Conservation (phyloP, 2,329 filamentous ascomycete genomes). For the Huntiella bhutanensis region DNA sequence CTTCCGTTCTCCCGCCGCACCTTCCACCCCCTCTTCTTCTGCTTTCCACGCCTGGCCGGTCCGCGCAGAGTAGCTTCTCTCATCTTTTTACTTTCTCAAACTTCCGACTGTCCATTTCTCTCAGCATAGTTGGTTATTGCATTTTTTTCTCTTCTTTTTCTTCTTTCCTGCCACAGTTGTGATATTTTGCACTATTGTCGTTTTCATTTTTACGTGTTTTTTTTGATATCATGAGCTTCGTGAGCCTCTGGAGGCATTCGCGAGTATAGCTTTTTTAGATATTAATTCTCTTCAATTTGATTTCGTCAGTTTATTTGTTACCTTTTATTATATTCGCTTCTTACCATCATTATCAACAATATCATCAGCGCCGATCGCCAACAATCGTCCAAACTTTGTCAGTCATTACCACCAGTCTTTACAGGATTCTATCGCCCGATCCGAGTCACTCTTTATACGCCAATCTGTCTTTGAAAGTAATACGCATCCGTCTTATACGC, state of each 20-base stretch:
- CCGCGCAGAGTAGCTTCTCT: not conserved
- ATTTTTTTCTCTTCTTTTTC: constrained; percentile 9
- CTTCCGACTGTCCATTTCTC: not conserved
- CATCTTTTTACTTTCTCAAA: not conserved
- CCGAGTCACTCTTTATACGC: not conserved
- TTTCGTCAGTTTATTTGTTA: not conserved
- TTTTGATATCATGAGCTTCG: not conserved
- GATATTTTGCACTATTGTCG: constrained; percentile 11
- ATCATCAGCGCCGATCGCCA: not conserved
- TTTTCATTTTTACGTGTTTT: not conserved
- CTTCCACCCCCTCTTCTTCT: not conserved
- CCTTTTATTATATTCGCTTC: not conserved
- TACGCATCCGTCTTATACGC: not conserved
- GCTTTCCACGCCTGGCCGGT: not conserved
- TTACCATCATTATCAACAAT: not conserved
- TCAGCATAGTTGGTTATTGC: not conserved
- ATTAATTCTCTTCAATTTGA: not conserved
- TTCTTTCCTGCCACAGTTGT: constrained; percentile 3
- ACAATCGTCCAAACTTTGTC: too few species aligned
- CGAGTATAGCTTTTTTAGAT: not conserved
- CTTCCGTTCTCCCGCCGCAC: not conserved
- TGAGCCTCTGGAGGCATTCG: constrained; percentile 1
- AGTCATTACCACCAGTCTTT: too few species aligned
- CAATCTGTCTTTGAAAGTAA: not conserved
- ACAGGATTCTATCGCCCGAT: not conserved